Percentiles rank a stretch among this genome's conserved stretches.
Conservation (phyloP, 2,329 filamentous ascomycete genomes). For the Chaetomiaceae sp. region DNA sequence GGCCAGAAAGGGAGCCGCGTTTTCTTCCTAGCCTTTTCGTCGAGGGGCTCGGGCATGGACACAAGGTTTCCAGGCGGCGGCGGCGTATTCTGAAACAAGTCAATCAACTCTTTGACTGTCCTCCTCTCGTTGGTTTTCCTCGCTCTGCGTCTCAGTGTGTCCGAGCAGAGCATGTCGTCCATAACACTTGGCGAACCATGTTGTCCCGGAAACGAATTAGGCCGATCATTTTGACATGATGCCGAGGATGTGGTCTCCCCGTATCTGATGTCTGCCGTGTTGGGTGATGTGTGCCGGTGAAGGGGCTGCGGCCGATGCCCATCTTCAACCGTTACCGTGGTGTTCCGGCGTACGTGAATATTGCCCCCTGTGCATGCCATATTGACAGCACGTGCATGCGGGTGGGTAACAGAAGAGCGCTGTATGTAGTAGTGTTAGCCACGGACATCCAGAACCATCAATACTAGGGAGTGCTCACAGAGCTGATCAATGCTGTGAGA, state of each 20-base stretch:
- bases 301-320: neutral
- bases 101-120: conserved; percentile 32
- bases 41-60: conserved; percentile 35
- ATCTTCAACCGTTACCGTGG: conserved; percentile 13
- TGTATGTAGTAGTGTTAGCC: neutral
- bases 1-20: conserved; percentile 31
- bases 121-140: conserved; percentile 20
- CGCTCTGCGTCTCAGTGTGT: conserved; percentile 17
- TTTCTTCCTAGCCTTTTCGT: conserved; percentile 27
- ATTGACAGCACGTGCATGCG: neutral
- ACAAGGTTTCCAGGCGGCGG: conserved; percentile 46
- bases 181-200: conserved; percentile 15
- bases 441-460: no score
- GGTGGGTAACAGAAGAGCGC: neutral
- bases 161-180: neutral
- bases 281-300: neutral
- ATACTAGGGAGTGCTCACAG: no score
- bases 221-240: conserved; percentile 1
- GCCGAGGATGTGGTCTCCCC: neutral
- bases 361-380: neutral
- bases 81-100: conserved; percentile 44
- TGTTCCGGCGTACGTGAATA: conserved; percentile 14
- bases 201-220: conserved; percentile 15
- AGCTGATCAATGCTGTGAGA: no score
- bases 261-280: conserved; percentile 3